These are phyloP conservation scores for Mortierella alpina DNA, from an alignment of 192 early-diverging fungal genomes.

Conservation along the genomic window DNA sequence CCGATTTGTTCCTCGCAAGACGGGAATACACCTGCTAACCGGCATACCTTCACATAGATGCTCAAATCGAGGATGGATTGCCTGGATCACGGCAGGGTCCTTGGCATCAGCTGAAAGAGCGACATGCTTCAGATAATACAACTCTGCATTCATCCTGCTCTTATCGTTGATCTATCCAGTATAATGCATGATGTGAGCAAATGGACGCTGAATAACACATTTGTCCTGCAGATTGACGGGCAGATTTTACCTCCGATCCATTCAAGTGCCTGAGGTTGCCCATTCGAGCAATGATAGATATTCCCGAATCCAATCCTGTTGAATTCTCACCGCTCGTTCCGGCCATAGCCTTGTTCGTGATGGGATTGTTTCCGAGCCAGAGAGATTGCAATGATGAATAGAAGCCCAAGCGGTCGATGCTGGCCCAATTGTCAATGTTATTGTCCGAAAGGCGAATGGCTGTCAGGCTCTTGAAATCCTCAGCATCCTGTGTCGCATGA, in stretches of 20 bases:
- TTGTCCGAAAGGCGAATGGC: slow-evolving; percentile 61
- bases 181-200: background rate
- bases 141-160: slow-evolving; percentile 58
- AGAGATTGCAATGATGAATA: slow-evolving; percentile 53
- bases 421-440: slow-evolving; percentile 51
- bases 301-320: slow-evolving; percentile 4
- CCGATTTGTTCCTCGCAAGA: background rate
- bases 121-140: slow-evolving; percentile 63
- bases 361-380: slow-evolving; percentile 58
- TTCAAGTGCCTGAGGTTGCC: slow-evolving; percentile 53
- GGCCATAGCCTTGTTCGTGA: slow-evolving; percentile 6
- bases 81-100: slow-evolving; percentile 10
- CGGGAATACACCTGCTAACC: background rate
- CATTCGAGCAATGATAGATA: slow-evolving; percentile 56
- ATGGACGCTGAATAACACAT: background rate
- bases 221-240: background rate
- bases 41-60: slow-evolving; percentile 61
- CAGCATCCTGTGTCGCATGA: slow-evolving; percentile 21
- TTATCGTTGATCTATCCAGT: slow-evolving; percentile 45
- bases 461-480: slow-evolving; percentile 44
- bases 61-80: slow-evolving; percentile 60
- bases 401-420: slow-evolving; percentile 55
- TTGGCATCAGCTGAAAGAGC: slow-evolving; percentile 47
- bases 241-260: slow-evolving; percentile 58
- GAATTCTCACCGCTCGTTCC: background rate